Percentiles rank a stretch among this genome's conserved stretches.
Evolutionary conservation across 768 basidiomycete species (phyloP).

Genomic region (Boletus subparvulus): DNA sequence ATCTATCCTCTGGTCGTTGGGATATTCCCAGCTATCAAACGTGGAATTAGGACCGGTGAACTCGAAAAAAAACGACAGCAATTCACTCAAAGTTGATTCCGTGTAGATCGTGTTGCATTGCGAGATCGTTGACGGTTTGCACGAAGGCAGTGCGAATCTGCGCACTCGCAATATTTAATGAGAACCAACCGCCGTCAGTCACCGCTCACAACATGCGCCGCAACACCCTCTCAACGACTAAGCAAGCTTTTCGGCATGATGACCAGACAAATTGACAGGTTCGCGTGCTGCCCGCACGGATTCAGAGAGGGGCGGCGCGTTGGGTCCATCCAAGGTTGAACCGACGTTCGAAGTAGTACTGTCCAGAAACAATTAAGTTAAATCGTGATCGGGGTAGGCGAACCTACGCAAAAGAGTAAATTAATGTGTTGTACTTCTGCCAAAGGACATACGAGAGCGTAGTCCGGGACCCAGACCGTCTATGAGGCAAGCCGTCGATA

Average conservation of each 20-base stretch:
- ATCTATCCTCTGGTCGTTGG: constrained; percentile 57
- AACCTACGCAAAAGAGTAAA: constrained; percentile 54
- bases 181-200: constrained; percentile 53
- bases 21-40: constrained; percentile 47
- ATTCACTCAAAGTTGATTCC: constrained; percentile 41
- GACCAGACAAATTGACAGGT: constrained; percentile 22
- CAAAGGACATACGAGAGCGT: constrained; percentile 53
- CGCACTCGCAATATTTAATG: constrained; percentile 47
- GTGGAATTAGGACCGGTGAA: background rate
- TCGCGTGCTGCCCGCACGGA: constrained; percentile 50
- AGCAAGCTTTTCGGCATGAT: background rate
- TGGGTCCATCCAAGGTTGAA: constrained; percentile 36
- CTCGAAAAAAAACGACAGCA: background rate
- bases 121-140: constrained; percentile 48
- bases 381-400: too few relatives aligned
- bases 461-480: too few relatives aligned
- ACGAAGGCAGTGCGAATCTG: constrained; percentile 61
- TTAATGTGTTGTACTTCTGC: constrained; percentile 60
- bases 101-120: constrained; percentile 34
- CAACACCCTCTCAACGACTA: constrained; percentile 43
- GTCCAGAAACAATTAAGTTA: background rate
- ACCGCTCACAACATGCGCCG: constrained; percentile 58
- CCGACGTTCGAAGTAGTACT: constrained; percentile 33
- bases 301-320: constrained; percentile 47
- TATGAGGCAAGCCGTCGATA: too few relatives aligned